Conservation (phyloP, 495 filamentous ascomycete species). For the Glarea lozoyensis region DNA sequence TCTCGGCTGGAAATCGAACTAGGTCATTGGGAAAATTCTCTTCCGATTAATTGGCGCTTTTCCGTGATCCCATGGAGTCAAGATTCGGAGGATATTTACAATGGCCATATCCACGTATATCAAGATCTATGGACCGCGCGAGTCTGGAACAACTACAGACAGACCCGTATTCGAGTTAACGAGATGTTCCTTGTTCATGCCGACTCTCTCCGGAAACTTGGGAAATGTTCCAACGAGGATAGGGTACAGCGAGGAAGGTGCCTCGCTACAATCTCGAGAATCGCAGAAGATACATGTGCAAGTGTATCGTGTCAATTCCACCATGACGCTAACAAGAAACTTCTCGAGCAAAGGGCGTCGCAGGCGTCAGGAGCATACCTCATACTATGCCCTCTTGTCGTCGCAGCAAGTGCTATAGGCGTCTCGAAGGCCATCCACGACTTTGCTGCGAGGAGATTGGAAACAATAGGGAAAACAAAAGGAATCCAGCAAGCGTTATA, state of each 20-base stretch:
- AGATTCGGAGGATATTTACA: slow-evolving; percentile 1
- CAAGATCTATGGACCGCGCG: slow-evolving; percentile 5
- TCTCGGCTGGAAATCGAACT: slow-evolving; percentile 9
- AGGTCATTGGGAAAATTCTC: slow-evolving; percentile 9
- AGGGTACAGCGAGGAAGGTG: slow-evolving; percentile 1
- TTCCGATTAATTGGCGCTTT: slow-evolving; percentile 10
- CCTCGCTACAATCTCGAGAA: slow-evolving; percentile 4
- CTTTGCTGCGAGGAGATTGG: slow-evolving; percentile 24
- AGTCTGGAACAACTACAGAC: slow-evolving; percentile 1
- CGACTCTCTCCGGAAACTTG: slow-evolving; percentile 3
- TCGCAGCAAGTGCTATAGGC: slow-evolving; percentile 23
- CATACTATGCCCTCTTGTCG: slow-evolving; percentile 24
- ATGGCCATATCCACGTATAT: slow-evolving; percentile 5
- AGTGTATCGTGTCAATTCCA: slow-evolving; percentile 9
- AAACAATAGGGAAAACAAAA: slow-evolving; percentile 24
- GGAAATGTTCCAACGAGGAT: slow-evolving; percentile 1
- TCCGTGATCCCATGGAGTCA: not conserved
- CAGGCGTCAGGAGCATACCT: slow-evolving; percentile 25
- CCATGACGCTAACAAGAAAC: not conserved
- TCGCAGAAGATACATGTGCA: slow-evolving; percentile 14
- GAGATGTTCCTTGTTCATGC: not conserved
- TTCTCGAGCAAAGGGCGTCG: slow-evolving; percentile 4
- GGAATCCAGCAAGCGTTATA: slow-evolving; percentile 19
- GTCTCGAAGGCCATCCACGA: slow-evolving; percentile 23
- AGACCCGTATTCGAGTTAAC: not conserved